Evolutionary conservation across 1,139 yeast species (phyloP).

Genomic region (Eremothecium sinecaudum): DNA sequence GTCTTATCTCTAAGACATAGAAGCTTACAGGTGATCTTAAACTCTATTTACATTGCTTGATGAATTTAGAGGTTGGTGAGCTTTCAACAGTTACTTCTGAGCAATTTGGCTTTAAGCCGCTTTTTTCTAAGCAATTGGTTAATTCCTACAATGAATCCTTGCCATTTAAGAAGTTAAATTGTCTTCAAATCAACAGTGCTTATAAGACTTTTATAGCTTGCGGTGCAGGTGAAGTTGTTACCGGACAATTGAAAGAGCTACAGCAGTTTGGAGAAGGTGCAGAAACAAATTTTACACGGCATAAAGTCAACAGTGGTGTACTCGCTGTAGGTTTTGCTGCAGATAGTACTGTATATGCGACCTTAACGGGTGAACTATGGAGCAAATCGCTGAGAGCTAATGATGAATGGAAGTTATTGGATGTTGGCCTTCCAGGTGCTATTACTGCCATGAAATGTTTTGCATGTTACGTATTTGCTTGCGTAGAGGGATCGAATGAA

Average conservation of each 20-base stretch:
- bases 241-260: conserved; percentile 26
- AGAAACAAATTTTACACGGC: conserved; percentile 8
- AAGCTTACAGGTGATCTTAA: too few relatives aligned
- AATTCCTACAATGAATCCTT: conserved; percentile 27
- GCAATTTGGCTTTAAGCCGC: conserved; percentile 34
- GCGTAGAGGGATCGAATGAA: neutral
- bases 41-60: too few relatives aligned
- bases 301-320: conserved; percentile 14
- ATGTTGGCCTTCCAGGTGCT: neutral
- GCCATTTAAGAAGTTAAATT: conserved; percentile 26
- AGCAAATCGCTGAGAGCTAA: neutral
- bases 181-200: conserved; percentile 20
- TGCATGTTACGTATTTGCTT: neutral
- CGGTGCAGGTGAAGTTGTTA: conserved; percentile 23
- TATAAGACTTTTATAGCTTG: conserved; percentile 27
- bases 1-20: too few relatives aligned
- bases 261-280: conserved; percentile 17
- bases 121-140: conserved; percentile 29
- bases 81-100: conserved; percentile 25
- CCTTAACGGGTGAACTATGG: conserved; percentile 12
- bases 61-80: too few relatives aligned
- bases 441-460: neutral
- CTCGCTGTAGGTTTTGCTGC: conserved; percentile 12
- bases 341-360: conserved; percentile 9
- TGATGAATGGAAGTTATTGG: neutral